These are phyloP conservation scores for Dalbergia cochinchinensis DNA, from an alignment of 306 rosid species.

Conservation along the genomic window DNA sequence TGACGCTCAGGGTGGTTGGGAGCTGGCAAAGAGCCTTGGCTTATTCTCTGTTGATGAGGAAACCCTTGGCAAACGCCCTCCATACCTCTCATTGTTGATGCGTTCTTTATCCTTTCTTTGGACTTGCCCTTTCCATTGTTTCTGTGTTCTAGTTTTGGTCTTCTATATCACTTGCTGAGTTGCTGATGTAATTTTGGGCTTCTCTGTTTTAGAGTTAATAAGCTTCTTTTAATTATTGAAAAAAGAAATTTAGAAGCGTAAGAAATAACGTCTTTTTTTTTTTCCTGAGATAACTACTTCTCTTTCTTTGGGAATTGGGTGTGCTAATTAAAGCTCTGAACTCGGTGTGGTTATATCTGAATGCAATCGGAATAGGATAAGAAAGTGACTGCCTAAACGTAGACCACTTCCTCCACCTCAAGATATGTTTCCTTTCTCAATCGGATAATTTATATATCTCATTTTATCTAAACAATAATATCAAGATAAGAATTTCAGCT, in stretches of 20 bases:
- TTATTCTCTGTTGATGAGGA: too few species aligned
- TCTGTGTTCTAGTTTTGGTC: too few species aligned
- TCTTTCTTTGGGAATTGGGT: not conserved
- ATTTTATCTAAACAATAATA: not conserved
- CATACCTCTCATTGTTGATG: too few species aligned
- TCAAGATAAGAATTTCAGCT: not conserved
- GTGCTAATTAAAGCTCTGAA: not conserved
- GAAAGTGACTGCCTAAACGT: not conserved
- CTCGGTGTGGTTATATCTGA: not conserved
- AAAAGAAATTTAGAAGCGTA: not conserved
- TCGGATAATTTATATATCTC: not conserved
- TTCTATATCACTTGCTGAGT: too few species aligned
- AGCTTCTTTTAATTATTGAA: too few species aligned
- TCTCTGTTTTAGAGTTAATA: too few species aligned
- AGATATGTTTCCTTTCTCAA: not conserved
- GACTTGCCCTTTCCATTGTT: too few species aligned
- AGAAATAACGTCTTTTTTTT: not conserved
- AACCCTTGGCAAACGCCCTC: too few species aligned
- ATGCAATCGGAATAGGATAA: not conserved
- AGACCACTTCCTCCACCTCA: not conserved
- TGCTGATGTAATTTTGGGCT: too few species aligned
- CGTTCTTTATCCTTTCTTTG: too few species aligned
- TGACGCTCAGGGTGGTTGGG: too few species aligned
- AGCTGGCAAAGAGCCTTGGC: too few species aligned
- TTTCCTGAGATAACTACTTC: not conserved